Base-by-base conservation (phyloP, 306 rosid species). In the Vicia faba region DNA sequence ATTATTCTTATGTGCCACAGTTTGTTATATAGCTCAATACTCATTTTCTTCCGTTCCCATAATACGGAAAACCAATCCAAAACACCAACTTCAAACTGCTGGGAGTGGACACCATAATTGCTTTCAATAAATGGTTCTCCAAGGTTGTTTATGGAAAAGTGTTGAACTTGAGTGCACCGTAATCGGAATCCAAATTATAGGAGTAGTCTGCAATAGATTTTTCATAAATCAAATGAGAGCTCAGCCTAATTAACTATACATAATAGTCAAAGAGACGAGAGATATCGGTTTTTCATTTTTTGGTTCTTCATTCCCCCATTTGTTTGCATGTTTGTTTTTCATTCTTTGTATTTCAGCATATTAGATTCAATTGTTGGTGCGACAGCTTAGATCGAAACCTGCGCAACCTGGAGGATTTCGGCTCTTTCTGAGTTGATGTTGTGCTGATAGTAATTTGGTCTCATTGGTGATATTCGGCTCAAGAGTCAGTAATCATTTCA, bases 121-220 rank as follows among this genome's bases (percentile, higher is more conserved):
- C 96, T 91, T 77, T 91, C 99, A 48, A 95, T 90, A 71, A 95
- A 95, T 35, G 97, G 99, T 84, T 95, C 99, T 0, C 99, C 99
- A 6, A 95, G 89, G 78, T 95, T 95, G 81, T 81, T 95, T 69
- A 95, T 95, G 6, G 97, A 95, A 67, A 95, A 95, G 82, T 95
- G 99, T 73, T 95, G 99, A 61, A 95, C 74, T 81, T 85, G 97
- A 3, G 70, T 5, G 95, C 96, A 15, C 97, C 97, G 59, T 91
- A 91, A 68, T 91, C 97, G 13, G 89, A 91, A 78, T 91, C 97
- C 87, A 91, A 76, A 87, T 91, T 89, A 57, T 87, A 88, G 11
- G 97, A 95, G 74, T 91, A 91, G 39, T 96, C 97, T 81, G 80
- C 18, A 45, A 68, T 46, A 44, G 10, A 9, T 26, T 53, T n/a